Percentiles rank a stretch among this genome's conserved stretches.
Conservation (phyloP, 1,284 basidiomycete species). For the Cystobasidium slooffiae region DNA sequence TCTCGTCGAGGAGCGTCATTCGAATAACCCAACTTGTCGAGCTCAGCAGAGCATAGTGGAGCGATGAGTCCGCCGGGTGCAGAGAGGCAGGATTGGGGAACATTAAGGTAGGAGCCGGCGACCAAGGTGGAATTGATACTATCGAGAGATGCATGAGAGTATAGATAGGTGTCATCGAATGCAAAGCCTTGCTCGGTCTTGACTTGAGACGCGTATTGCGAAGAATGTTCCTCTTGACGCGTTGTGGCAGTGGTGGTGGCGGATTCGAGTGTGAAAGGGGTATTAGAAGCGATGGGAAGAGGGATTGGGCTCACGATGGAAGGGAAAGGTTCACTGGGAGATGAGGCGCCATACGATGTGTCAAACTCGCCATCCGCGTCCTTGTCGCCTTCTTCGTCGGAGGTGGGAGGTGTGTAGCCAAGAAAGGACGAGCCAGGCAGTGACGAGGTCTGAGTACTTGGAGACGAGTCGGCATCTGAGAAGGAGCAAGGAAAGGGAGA, state of each 20-base stretch:
- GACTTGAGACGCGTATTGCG: not conserved
- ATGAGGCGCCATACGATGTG: not conserved
- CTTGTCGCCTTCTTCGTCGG: conserved; percentile 3
- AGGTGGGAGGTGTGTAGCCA: conserved; percentile 11
- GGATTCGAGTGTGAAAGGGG: not conserved
- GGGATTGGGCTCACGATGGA: conserved; percentile 13
- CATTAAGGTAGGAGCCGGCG: not conserved
- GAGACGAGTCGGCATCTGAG: conserved; percentile 11
- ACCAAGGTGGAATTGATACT: conserved; percentile 3
- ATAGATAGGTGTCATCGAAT: not conserved
- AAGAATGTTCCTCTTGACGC: not conserved
- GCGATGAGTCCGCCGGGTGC: not conserved
- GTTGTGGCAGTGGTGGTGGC: not conserved
- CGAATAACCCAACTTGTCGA: not conserved
- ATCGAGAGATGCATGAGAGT: not conserved
- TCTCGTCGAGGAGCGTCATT: not conserved
- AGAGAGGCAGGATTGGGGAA: not conserved
- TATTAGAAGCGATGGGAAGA: not conserved
- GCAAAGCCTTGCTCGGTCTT: too few relatives aligned
- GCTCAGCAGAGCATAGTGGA: not conserved
- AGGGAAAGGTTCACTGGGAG: not conserved
- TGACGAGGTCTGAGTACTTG: conserved; percentile 2
- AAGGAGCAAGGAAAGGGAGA: conserved; percentile 10
- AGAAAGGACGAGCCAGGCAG: not conserved
- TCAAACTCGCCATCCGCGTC: conserved; percentile 11